Conservation (phyloP, 805 yeast genomes). For the Kazachstania africana region DNA sequence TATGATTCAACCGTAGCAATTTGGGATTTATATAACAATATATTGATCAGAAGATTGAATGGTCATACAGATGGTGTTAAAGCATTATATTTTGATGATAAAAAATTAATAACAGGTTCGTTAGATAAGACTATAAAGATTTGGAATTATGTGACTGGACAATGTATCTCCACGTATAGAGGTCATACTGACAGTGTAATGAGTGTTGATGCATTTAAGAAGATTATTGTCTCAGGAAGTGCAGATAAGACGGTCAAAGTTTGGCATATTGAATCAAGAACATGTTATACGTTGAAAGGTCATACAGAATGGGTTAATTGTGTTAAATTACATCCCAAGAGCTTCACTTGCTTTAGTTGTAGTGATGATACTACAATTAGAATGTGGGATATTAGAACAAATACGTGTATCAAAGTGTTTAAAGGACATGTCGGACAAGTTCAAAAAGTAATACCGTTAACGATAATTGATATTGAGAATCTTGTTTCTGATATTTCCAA, state of each 20-base stretch:
- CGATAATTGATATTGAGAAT: constrained; percentile 52
- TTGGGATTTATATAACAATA: constrained; percentile 84
- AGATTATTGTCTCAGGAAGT: constrained; percentile 82
- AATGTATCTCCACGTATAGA: constrained; percentile 83
- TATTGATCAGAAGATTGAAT: constrained; percentile 57
- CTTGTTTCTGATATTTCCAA: constrained; percentile 28
- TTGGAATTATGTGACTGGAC: constrained; percentile 93
- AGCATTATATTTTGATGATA: constrained; percentile 74
- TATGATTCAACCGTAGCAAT: constrained; percentile 82
- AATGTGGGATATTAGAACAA: constrained; percentile 86
- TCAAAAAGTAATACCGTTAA: constrained; percentile 81
- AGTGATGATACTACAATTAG: constrained; percentile 87
- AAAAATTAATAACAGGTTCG: constrained; percentile 85
- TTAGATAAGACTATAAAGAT: constrained; percentile 84
- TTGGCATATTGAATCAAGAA: constrained; percentile 91
- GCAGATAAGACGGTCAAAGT: constrained; percentile 88
- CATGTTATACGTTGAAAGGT: constrained; percentile 87
- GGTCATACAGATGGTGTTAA: constrained; percentile 90
- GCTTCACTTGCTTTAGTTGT: constrained; percentile 73
- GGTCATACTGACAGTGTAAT: constrained; percentile 85
- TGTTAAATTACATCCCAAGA: constrained; percentile 72
- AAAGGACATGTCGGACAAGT: constrained; percentile 90
- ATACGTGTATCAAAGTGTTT: constrained; percentile 68
- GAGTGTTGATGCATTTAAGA: constrained; percentile 69
- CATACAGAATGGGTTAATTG: constrained; percentile 88